Percentiles rank a stretch among this genome's conserved stretches.
Evolutionary conservation across 139 green algal genomes (phyloP).

Genomic region (Tetradesmus lagerheimii): DNA sequence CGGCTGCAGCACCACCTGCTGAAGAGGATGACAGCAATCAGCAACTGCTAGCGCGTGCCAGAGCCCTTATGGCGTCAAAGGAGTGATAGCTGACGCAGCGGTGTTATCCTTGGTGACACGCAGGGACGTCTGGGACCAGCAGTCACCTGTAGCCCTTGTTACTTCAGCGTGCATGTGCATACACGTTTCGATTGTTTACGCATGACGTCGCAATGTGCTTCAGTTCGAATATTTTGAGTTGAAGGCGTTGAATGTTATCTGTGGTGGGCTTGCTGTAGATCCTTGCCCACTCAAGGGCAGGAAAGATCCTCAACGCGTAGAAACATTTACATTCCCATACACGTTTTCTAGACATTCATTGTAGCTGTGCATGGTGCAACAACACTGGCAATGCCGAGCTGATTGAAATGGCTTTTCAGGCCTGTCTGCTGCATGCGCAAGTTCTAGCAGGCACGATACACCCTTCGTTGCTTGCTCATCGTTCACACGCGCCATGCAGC

Average conservation of each 20-base stretch:
- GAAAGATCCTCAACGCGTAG: neutral
- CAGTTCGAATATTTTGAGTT: neutral
- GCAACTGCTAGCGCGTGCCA: neutral
- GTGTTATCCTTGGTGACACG: neutral
- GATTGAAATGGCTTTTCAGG: neutral
- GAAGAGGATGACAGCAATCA: neutral
- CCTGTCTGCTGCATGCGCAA: neutral
- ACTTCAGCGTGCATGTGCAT: neutral
- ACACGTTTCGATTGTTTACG: neutral
- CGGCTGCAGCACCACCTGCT: neutral
- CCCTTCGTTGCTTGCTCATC: neutral
- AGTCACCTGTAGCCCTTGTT: neutral
- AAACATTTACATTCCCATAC: neutral
- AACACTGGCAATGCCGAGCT: neutral
- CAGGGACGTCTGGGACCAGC: neutral
- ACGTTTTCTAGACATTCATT: neutral
- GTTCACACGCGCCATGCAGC: neutral
- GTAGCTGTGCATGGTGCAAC: neutral
- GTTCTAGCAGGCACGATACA: slow-evolving; percentile 5
- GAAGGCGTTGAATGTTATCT: neutral
- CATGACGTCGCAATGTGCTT: neutral
- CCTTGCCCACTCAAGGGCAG: neutral
- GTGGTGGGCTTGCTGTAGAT: neutral
- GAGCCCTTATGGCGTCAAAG: neutral
- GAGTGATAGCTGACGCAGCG: neutral